These are phyloP conservation scores for Fusarium sarcochroum DNA, from an alignment of 2,329 filamentous ascomycete genomes.

Conservation along the genomic window DNA sequence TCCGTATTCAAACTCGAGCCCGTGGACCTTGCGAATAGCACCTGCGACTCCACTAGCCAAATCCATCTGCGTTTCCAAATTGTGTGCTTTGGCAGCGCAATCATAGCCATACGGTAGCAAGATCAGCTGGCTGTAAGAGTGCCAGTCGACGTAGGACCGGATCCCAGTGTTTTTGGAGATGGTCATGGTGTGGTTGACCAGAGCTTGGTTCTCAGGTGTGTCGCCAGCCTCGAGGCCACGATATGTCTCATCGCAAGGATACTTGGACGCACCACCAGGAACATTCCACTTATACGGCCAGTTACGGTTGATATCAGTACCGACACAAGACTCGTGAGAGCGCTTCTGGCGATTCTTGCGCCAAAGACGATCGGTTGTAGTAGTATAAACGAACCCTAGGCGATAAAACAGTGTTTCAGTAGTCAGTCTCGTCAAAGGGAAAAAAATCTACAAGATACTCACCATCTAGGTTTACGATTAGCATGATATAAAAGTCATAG, in stretches of 20 bases:
- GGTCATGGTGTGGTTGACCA: conserved; percentile 56
- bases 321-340: conserved; percentile 59
- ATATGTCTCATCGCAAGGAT: conserved; percentile 67
- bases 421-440: rapidly evolving
- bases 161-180: conserved; percentile 59
- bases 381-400: conserved; percentile 63
- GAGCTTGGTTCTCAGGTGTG: conserved; percentile 64
- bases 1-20: conserved; percentile 59
- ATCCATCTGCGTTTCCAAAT: conserved; percentile 62
- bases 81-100: conserved; percentile 62
- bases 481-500: conserved; percentile 77
- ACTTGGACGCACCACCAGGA: conserved; percentile 64
- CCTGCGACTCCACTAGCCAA: conserved; percentile 64
- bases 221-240: conserved; percentile 60
- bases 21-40: conserved; percentile 63
- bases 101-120: conserved; percentile 72
- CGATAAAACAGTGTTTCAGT: rapidly evolving
- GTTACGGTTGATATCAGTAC: conserved; percentile 72
- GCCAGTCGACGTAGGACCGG: conserved; percentile 75
- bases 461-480: conserved; percentile 74
- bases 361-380: conserved; percentile 69
- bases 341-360: conserved; percentile 69
- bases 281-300: conserved; percentile 69
- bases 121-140: conserved; percentile 74
- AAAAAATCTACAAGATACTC: conserved; percentile 5